Percentiles rank a stretch among this genome's conserved stretches.
Conservation (phyloP, 2,329 filamentous ascomycete species). For the Neonectria hederae region DNA sequence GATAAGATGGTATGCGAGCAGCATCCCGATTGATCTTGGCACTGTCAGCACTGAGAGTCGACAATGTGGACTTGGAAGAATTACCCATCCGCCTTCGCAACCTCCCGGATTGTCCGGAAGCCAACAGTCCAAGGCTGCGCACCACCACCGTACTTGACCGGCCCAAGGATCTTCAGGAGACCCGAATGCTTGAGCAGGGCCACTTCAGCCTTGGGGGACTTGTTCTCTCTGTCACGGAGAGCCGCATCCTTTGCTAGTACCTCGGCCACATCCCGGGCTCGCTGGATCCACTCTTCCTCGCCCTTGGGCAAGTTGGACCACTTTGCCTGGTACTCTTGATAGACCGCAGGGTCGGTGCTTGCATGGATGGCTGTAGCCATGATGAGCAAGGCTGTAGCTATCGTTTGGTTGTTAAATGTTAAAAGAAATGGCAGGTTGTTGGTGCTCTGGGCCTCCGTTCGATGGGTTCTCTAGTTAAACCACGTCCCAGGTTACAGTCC, state of each 20-base stretch:
- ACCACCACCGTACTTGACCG: conserved; percentile 54
- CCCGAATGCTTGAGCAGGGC: conserved; percentile 54
- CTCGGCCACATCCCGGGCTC: conserved; percentile 50
- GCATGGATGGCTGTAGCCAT: conserved; percentile 21
- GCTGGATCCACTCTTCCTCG: conserved; percentile 50
- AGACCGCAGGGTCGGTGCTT: conserved; percentile 50
- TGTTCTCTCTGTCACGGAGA: conserved; percentile 50
- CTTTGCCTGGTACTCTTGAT: conserved; percentile 48
- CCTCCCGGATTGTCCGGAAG: conserved; percentile 68
- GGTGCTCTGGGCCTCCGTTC: neutral
- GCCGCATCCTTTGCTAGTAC: conserved; percentile 49
- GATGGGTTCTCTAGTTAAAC: neutral
- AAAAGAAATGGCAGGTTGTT: too few species aligned
- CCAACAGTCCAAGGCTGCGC: conserved; percentile 58
- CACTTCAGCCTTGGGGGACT: conserved; percentile 52
- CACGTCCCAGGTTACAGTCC: neutral
- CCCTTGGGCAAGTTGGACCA: conserved; percentile 48
- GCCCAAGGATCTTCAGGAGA: conserved; percentile 51
- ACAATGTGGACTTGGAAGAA: neutral
- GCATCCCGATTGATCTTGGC: conserved; percentile 67
- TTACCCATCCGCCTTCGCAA: conserved; percentile 71
- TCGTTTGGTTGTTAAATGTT: too few species aligned
- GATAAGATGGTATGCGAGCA: conserved; percentile 71
- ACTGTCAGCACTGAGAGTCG: fast-evolving
- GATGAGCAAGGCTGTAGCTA: neutral